Evolutionary conservation across 1,284 basidiomycete species (phyloP), one percentile per base, ranked within the genome.

Genomic region (Ceratobasidium sp.): DNA sequence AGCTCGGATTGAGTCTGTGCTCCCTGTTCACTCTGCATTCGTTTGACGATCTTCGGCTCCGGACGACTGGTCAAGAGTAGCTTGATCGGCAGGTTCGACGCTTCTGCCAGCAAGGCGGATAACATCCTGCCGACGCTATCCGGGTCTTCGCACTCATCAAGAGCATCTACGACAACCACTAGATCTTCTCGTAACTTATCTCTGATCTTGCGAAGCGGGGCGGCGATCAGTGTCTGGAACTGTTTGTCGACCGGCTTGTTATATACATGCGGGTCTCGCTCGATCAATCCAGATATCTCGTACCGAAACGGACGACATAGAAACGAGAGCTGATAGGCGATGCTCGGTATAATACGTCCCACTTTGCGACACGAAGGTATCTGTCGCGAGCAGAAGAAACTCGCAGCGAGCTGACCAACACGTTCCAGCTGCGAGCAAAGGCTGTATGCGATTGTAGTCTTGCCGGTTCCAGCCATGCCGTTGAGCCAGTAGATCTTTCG

Each of bases 381-480:
- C n/a, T n/a, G 39, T 44, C 70, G 55, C 12, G 70, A 71, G 39
- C 69, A 58, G 42, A 71, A 71, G 53, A 71, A 71, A 39, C 55
- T 71, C 7, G 69, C 69, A 15, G 53, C 69, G 6, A 71, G 53
- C 10, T 39, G 15, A 18, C 40, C 51, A 23, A 18, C 39, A 26
- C 20, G 3, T 3, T 71, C 55, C 10, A 71, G 69, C 53, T 71
- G 18, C 6, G 10, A 15, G 49, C 69, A 71, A 10, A 71, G 53
- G 26, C 69, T 71, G 20, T 63, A 63, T 9, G 68, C 18, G 13
- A 70, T 70, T 5, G 51, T 70, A 5, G 68, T 70, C 49, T 70
- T 70, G n/a, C 68, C 68, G 12, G 68, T 70, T 12, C 69, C 69
- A 26, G 69, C 53, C 69, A 71, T 71, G 18, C 69, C 69, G 40